Conservation (phyloP, 768 basidiomycete genomes). For the Daedalea quercina region DNA sequence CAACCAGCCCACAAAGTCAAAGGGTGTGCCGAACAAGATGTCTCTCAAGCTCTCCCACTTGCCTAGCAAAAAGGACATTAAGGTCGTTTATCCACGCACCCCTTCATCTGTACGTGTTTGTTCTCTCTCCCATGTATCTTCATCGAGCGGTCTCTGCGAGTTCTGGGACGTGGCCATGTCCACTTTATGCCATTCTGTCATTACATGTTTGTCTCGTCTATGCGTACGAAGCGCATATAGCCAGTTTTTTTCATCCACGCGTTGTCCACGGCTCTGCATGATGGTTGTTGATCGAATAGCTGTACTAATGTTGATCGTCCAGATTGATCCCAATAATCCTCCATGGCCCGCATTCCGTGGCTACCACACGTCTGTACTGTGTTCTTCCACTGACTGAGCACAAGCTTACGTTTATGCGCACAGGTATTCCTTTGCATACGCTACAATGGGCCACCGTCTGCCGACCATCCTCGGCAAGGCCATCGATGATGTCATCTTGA, state of each 20-base stretch:
- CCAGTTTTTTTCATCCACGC: too few relatives aligned
- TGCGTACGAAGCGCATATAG: neutral
- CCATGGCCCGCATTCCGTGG: conserved; percentile 79
- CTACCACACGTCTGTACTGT: conserved; percentile 32
- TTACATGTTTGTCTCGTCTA: neutral
- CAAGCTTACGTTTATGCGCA: neutral
- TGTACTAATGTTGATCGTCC: neutral
- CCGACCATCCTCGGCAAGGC: conserved; percentile 95
- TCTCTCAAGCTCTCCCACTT: conserved; percentile 71
- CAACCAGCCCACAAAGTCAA: conserved; percentile 11
- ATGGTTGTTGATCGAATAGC: too few relatives aligned
- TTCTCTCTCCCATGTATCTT: conserved; percentile 4
- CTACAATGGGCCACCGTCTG: conserved; percentile 93
- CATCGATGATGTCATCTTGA: conserved; percentile 85
- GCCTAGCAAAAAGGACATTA: conserved; percentile 67
- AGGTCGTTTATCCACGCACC: conserved; percentile 66
- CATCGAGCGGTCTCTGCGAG: neutral
- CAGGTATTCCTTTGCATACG: conserved; percentile 81
- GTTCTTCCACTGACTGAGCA: neutral
- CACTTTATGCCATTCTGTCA: too few relatives aligned
- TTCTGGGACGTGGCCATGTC: too few relatives aligned
- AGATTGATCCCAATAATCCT: conserved; percentile 81
- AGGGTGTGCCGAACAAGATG: conserved; percentile 44
- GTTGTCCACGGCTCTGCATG: too few relatives aligned
- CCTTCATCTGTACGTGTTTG: conserved; percentile 53